These are phyloP conservation scores for Clarkia xantiana DNA, from an alignment of 345 rosid genomes.

Conservation along the genomic window DNA sequence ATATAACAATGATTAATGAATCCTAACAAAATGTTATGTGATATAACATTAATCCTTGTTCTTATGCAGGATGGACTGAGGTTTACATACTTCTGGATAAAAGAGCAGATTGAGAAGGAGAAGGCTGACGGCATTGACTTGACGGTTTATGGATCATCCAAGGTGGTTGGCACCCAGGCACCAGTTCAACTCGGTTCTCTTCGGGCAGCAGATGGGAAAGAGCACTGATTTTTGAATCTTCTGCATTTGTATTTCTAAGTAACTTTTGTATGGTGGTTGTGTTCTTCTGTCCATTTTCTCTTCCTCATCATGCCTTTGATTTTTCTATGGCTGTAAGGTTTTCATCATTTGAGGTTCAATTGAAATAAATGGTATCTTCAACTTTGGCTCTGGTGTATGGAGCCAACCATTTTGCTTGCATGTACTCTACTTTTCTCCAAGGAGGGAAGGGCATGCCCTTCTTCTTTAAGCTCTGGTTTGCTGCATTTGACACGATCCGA, in stretches of 20 bases:
- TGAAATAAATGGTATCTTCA: not conserved
- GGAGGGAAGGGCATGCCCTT: constrained; percentile 83
- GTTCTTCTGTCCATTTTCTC: no score
- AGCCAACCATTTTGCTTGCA: constrained; percentile 78
- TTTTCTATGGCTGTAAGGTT: not conserved
- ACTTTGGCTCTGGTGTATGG: constrained; percentile 20
- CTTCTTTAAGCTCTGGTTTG: constrained; percentile 72
- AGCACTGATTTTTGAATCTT: constrained; percentile 10
- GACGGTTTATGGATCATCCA: constrained; percentile 72
- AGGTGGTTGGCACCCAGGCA: constrained; percentile 98
- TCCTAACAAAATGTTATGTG: not conserved
- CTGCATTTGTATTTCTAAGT: no score
- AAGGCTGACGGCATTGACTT: constrained; percentile 61
- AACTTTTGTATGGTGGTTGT: no score
- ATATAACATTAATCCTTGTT: not conserved
- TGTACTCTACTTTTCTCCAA: constrained; percentile 76
- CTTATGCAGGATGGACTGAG: constrained; percentile 73
- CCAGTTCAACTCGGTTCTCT: constrained; percentile 93
- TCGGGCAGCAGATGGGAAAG: constrained; percentile 89
- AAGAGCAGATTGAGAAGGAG: constrained; percentile 93
- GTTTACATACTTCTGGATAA: constrained; percentile 90
- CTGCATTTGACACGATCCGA: constrained; percentile 48
- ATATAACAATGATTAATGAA: not conserved
- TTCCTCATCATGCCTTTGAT: no score
- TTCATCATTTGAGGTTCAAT: not conserved